Base-by-base conservation (phyloP, 2,329 filamentous ascomycete genomes). In the Alternaria panax region DNA sequence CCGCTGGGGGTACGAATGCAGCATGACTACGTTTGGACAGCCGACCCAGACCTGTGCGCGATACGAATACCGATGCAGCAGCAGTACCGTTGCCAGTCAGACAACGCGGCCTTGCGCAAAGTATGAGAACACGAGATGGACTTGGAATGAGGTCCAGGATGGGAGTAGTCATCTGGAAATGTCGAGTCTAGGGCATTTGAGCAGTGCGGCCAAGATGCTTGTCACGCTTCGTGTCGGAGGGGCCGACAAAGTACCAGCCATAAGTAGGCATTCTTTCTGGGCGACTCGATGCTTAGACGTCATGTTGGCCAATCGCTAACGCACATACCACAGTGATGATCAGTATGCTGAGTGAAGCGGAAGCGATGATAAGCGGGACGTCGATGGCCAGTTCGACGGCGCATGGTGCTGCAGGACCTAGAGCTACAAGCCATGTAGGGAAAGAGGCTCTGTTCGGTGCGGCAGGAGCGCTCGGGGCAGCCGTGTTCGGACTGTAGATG, bases 281-380 rank as follows among this genome's bases (percentile, higher is more conserved):
- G 5, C 22, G 5, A 48, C 45, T 32, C 45, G 30, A 48, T 48
- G 45, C 45, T 34, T 34, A 28, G 30, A 48, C 45, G 14, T 25
- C 28, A 34, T 48, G n/a, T 34, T 32, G 20, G 45, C 32, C 45
- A 32, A 36, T 22, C 45, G 32, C 30, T 32, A 34, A 48, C 22
- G 32, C 45, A 22, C 45, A 18, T 34, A 48, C 45, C 28, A 22
- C 45, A 48, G 45, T 24, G 45, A 34, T 34, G 28, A 48, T 48
- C 45, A 48, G 45, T 32, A 25, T 32, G 30, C 45, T 36, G 30
- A 48, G 14, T 48, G 45, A 48, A 48, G 45, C 45, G 45, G 45
- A 48, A 24, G 32, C 45, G 28, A 32, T 32, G 30, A 36, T 25
- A 28, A 36, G 45, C 45, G 28, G 28, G n/a, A 48, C 20, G n/a